Evolutionary conservation across 805 yeast genomes (phyloP), one percentile per base, ranked within the genome.

Genomic region (Starmera quercuum): DNA sequence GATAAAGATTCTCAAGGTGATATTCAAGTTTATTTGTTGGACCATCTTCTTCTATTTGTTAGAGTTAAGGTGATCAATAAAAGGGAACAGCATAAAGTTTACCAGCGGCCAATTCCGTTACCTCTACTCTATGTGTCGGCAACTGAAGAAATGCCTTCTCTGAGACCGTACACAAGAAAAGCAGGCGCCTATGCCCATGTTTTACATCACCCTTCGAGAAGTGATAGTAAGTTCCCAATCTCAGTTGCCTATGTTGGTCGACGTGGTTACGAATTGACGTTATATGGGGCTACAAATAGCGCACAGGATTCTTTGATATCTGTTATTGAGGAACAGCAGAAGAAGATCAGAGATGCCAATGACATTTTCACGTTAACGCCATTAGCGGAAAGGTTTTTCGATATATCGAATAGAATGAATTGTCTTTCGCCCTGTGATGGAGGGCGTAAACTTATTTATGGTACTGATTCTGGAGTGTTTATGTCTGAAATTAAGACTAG

Each of bases 351-450:
- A 34, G 76, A 69, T 32, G 73, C 75, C 34, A 75, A 86, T 39
- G 92, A 86, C 45, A 81, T 90, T 41, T 87, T 83, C 56, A 78
- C 92, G 2, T 63, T 81, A 42, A 76, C 79, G 13, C 81, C 86
- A 40, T 67, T 85, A 35, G 83, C 82, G 42, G 78, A 85, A 17
- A 68, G 82, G 40, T 75, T 76, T 49, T 88, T 88, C 57, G 86
- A 77, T 43, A 75, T 78, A 31, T 65, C 68, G 15, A 77, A 88
- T 51, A 74, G 82, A 40, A 83, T 90, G 47, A 87, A 85, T 52
- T 87, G 97, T 64, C 90, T 87, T 20, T 87, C 83, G 26, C 95
- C 96, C 22, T 82, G 84, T 56, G 95, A 92, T 52, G 96, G 96
- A 34, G 97, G 97, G 15, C 73, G 95, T 43, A 84, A 88, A 53